phyloP scores from a whole-genome alignment of 2,329 filamentous ascomycete species.

The Venturia aucupariae region DNA sequence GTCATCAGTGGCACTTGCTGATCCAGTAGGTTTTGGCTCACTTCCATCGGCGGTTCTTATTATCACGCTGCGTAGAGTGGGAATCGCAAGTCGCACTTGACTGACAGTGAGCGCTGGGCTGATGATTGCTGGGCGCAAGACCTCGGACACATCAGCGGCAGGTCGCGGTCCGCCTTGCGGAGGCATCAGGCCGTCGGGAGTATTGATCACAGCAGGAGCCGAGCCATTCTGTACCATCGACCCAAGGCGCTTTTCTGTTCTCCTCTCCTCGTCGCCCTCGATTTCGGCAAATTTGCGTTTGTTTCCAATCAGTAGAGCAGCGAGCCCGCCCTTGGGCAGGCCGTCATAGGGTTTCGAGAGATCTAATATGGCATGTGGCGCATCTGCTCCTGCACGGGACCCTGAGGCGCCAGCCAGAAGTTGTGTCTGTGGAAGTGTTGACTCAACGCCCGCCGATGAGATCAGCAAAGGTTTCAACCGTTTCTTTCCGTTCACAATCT shows the following conservation, averaged over 20 bases:
- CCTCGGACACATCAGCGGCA: slow-evolving; percentile 63
- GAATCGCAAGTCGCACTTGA: slow-evolving; percentile 78
- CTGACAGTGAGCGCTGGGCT: slow-evolving; percentile 75
- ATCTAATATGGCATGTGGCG: slow-evolving; percentile 75
- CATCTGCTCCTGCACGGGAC: slow-evolving; percentile 50
- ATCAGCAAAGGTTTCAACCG: slow-evolving; percentile 86
- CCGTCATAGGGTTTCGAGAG: slow-evolving; percentile 91
- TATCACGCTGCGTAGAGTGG: slow-evolving; percentile 75
- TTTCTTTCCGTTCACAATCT: slow-evolving; percentile 93
- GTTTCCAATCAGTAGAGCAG: slow-evolving; percentile 80
- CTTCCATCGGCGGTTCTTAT: slow-evolving; percentile 68
- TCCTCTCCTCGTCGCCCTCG: slow-evolving; percentile 65
- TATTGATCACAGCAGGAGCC: slow-evolving; percentile 65
- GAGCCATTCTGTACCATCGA: slow-evolving; percentile 56
- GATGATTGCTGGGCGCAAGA: slow-evolving; percentile 75
- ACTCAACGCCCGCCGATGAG: slow-evolving; percentile 71
- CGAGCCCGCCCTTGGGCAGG: slow-evolving; percentile 78
- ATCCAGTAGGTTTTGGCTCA: slow-evolving; percentile 27
- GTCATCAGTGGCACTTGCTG: slow-evolving; percentile 45
- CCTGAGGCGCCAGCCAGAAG: slow-evolving; percentile 61
- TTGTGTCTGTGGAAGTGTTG: slow-evolving; percentile 80
- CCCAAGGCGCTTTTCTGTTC: slow-evolving; percentile 50
- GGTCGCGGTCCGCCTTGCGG: slow-evolving; percentile 52
- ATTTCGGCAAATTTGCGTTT: slow-evolving; percentile 72
- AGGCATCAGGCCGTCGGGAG: slow-evolving; percentile 66